phyloP scores from a whole-genome alignment of 768 basidiomycete genomes.

The Agrocybe pediades region DNA sequence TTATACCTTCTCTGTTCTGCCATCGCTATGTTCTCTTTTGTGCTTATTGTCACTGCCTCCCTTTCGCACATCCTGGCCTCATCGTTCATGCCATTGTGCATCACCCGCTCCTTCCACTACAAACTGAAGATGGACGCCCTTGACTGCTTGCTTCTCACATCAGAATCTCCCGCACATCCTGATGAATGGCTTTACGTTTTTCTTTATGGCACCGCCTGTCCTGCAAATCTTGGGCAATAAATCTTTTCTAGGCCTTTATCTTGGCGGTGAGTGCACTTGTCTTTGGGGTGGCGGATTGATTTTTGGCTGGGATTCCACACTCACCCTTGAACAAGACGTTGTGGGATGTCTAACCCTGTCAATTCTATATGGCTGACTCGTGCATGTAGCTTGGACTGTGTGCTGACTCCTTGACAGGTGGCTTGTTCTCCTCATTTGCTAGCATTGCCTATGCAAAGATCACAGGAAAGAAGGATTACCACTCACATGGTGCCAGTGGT shows the following conservation, averaged over 20 bases:
- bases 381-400: too few species aligned
- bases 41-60: neutral
- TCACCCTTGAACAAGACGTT: too few species aligned
- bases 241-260: conserved; percentile 71
- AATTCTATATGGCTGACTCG: too few species aligned
- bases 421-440: conserved; percentile 54
- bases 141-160: conserved; percentile 77
- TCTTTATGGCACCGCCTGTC: conserved; percentile 71
- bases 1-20: too few species aligned
- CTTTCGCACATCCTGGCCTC: neutral
- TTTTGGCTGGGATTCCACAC: too few species aligned
- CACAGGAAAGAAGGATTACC: conserved; percentile 34
- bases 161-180: conserved; percentile 58
- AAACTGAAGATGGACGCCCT: conserved; percentile 67
- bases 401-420: conserved; percentile 43
- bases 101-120: too few species aligned
- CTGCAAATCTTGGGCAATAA: conserved; percentile 64
- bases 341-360: too few species aligned
- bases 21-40: neutral
- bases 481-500: conserved; percentile 78
- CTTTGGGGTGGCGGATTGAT: too few species aligned
- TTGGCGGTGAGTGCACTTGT: conserved; percentile 53
- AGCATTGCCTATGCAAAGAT: conserved; percentile 50
- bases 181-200: conserved; percentile 80
- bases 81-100: too few species aligned